A percentile compares a stretch with the other conserved stretches of the same genome.
Conservation (phyloP, 164 flowering plant genomes). For the Nymphaea thermarum region DNA sequence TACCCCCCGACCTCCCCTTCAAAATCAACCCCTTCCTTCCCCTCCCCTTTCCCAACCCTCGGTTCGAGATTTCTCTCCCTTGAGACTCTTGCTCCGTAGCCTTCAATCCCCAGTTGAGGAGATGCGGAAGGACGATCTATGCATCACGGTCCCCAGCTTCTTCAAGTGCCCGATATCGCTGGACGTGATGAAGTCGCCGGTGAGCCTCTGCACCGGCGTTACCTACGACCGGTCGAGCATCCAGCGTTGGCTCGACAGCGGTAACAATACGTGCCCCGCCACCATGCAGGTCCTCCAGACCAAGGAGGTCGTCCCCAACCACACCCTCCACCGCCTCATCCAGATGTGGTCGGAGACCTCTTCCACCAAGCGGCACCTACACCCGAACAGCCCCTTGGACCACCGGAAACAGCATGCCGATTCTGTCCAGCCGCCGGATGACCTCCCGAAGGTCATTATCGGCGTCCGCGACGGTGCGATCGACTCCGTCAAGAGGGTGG, state of each 20-base stretch:
- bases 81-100: conserved; percentile 10
- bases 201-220: conserved; percentile 78
- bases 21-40: conserved; percentile 2
- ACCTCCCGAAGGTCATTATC: not conserved
- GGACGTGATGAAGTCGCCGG: conserved; percentile 91
- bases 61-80: no score
- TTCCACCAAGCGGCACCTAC: not conserved
- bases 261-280: conserved; percentile 93
- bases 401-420: conserved; percentile 10
- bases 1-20: not conserved
- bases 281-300: conserved; percentile 75
- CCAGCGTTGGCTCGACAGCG: conserved; percentile 80
- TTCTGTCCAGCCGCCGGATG: conserved; percentile 7
- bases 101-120: conserved; percentile 1
- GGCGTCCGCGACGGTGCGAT: not conserved
- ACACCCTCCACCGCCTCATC: conserved; percentile 70
- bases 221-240: conserved; percentile 90
- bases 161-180: conserved; percentile 88
- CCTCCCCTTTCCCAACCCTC: not conserved
- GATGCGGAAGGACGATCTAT: conserved; percentile 49
- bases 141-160: conserved; percentile 55
- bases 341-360: conserved; percentile 63
- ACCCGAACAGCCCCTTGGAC: not conserved
- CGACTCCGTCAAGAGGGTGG: conserved; percentile 15
- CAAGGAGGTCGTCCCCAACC: conserved; percentile 71